These are phyloP conservation scores for Pseudocercospora musae DNA, from an alignment of 2,329 filamentous ascomycete genomes.

Conservation along the genomic window DNA sequence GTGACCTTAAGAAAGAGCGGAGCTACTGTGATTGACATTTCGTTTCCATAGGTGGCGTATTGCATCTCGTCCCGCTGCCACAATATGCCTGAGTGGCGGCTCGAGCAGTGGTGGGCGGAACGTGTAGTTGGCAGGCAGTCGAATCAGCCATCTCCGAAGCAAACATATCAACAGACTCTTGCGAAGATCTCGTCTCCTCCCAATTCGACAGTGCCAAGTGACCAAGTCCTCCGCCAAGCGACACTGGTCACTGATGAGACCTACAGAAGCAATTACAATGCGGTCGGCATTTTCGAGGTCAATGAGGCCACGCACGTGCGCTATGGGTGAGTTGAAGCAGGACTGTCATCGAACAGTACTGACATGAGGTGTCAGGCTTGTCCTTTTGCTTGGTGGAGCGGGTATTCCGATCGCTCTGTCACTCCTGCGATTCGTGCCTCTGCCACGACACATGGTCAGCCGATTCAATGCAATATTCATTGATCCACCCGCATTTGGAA, in stretches of 20 bases:
- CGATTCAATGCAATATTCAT: constrained; percentile 19
- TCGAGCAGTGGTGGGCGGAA: constrained; percentile 33
- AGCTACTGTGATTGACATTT: background rate
- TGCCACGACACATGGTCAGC: constrained; percentile 9
- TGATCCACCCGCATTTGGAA: constrained; percentile 17
- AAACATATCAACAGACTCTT: constrained; percentile 30
- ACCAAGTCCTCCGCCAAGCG: constrained; percentile 32
- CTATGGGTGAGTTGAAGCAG: constrained; percentile 28
- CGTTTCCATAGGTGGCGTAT: constrained; percentile 24
- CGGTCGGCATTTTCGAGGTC: constrained; percentile 29
- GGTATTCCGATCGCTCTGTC: constrained; percentile 21
- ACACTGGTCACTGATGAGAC: constrained; percentile 31
- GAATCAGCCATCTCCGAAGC: constrained; percentile 20
- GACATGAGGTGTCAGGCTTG: constrained; percentile 14
- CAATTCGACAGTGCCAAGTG: constrained; percentile 8
- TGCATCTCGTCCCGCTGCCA: constrained; percentile 31
- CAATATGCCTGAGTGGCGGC: constrained; percentile 22
- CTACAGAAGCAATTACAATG: constrained; percentile 31
- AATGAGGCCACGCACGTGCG: constrained; percentile 33
- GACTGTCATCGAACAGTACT: background rate
- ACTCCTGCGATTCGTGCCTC: constrained; percentile 17
- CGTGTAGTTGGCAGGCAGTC: constrained; percentile 17
- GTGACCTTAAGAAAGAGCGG: background rate
- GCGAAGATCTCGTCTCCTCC: constrained; percentile 25
- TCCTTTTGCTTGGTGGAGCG: constrained; percentile 21